Percentiles rank a stretch among this genome's conserved stretches.
These are phyloP conservation scores for Hibiscus syriacus DNA, from an alignment of 345 rosid genomes.

Conservation along the genomic window DNA sequence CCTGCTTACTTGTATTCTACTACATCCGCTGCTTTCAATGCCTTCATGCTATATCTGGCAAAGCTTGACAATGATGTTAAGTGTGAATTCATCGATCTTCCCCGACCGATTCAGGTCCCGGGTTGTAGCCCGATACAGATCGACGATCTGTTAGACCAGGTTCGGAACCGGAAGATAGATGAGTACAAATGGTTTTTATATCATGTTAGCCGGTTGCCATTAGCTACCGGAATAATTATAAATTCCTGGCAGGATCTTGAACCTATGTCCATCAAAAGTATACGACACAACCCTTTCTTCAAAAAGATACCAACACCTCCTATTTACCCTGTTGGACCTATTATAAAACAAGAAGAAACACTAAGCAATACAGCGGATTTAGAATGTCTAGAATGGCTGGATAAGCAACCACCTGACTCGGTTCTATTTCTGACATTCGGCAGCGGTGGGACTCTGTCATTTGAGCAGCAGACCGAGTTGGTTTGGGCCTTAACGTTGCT, in stretches of 20 bases:
- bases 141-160: too few relatives aligned
- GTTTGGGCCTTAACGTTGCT: constrained; percentile 27
- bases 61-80: too few relatives aligned
- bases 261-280: constrained; percentile 16
- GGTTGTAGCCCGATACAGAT: constrained; percentile 30
- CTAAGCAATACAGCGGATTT: background rate
- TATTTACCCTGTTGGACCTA: constrained; percentile 13
- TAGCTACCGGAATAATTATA: constrained; percentile 36
- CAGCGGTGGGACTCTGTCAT: constrained; percentile 24
- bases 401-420: constrained; percentile 14
- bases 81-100: constrained; percentile 9
- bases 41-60: constrained; percentile 20
- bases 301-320: background rate
- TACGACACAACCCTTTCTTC: constrained; percentile 8
- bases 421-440: constrained; percentile 17
- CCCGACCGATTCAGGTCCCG: constrained; percentile 23
- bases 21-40: constrained; percentile 16
- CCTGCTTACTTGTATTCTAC: constrained; percentile 21
- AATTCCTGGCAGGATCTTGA: constrained; percentile 47
- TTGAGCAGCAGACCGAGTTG: constrained; percentile 17
- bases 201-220: constrained; percentile 2
- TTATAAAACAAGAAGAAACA: background rate
- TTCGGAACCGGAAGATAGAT: constrained; percentile 12
- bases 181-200: background rate
- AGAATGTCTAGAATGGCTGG: constrained; percentile 12